Conservation (phyloP, 305 asterid genomes). For the Fraxinus nigra region DNA sequence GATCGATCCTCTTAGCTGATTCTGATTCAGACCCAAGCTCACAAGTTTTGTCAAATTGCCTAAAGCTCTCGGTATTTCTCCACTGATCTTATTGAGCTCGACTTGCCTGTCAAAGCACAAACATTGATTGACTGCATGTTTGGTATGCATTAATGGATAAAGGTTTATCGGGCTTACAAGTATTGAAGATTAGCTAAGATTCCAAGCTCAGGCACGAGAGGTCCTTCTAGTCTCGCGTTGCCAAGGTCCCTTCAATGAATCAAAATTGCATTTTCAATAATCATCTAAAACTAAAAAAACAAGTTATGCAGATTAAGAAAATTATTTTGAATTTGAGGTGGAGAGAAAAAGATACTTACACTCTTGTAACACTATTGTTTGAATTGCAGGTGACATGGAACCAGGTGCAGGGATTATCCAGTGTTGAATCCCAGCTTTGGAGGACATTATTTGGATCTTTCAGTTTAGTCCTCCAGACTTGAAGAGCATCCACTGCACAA, state of each 20-base stretch:
- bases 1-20: slow-evolving; percentile 35
- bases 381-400: slow-evolving; percentile 38
- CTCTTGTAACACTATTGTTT: slow-evolving; percentile 27
- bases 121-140: background rate
- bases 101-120: slow-evolving; percentile 29
- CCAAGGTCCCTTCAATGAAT: slow-evolving; percentile 42
- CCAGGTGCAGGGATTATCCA: slow-evolving; percentile 49
- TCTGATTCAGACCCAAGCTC: slow-evolving; percentile 28
- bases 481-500: slow-evolving; percentile 37
- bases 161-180: slow-evolving; percentile 30
- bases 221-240: slow-evolving; percentile 37
- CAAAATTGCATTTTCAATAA: background rate
- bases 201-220: slow-evolving; percentile 43
- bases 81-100: slow-evolving; percentile 27
- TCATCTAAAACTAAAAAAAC: background rate
- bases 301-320: background rate
- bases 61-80: slow-evolving; percentile 36
- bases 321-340: background rate
- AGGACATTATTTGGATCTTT: slow-evolving; percentile 47
- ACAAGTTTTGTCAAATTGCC: slow-evolving; percentile 35
- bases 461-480: slow-evolving; percentile 18
- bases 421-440: slow-evolving; percentile 55
- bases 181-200: slow-evolving; percentile 41
- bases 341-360: slow-evolving; percentile 25
- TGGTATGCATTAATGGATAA: background rate